A percentile compares a stretch with the other conserved stretches of the same genome.
Evolutionary conservation across 768 basidiomycete species (phyloP).

Genomic region (Leccinum ochraceum): DNA sequence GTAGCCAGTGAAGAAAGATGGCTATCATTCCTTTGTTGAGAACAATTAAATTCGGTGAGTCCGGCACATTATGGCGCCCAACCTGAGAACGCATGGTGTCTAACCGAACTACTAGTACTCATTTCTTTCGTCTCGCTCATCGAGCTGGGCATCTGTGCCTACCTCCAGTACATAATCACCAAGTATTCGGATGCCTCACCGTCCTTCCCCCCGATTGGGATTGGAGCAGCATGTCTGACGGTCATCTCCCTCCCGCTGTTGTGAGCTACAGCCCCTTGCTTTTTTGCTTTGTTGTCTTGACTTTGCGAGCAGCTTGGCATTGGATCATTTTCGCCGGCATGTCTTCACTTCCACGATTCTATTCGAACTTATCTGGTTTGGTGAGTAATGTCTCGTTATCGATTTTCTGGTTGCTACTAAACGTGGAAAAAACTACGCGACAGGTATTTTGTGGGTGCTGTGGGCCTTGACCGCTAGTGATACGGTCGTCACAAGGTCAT

Average conservation of each 20-base stretch:
- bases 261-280: slow-evolving; percentile 14
- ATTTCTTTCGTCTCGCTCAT: slow-evolving; percentile 17
- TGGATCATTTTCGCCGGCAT: slow-evolving; percentile 11
- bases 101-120: slow-evolving; percentile 13
- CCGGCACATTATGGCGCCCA: background rate
- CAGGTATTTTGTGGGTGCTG: slow-evolving; percentile 25
- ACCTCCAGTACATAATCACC: slow-evolving; percentile 14
- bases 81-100: background rate
- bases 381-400: slow-evolving; percentile 13
- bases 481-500: slow-evolving; percentile 8
- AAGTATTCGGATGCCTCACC: slow-evolving; percentile 1
- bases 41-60: slow-evolving; percentile 25
- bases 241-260: slow-evolving; percentile 24
- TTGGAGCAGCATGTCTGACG: slow-evolving; percentile 18
- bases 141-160: slow-evolving; percentile 25
- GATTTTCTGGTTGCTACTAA: background rate
- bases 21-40: slow-evolving; percentile 29
- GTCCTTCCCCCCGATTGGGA: slow-evolving; percentile 20
- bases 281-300: slow-evolving; percentile 1
- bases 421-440: background rate
- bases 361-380: slow-evolving; percentile 30
- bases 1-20: slow-evolving; percentile 20
- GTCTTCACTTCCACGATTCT: slow-evolving; percentile 24
- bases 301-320: slow-evolving; percentile 13
- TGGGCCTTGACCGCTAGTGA: slow-evolving; percentile 23